phyloP scores from a whole-genome alignment of 2,329 filamentous ascomycete species.

The Plectosphaerella cucumerina region DNA sequence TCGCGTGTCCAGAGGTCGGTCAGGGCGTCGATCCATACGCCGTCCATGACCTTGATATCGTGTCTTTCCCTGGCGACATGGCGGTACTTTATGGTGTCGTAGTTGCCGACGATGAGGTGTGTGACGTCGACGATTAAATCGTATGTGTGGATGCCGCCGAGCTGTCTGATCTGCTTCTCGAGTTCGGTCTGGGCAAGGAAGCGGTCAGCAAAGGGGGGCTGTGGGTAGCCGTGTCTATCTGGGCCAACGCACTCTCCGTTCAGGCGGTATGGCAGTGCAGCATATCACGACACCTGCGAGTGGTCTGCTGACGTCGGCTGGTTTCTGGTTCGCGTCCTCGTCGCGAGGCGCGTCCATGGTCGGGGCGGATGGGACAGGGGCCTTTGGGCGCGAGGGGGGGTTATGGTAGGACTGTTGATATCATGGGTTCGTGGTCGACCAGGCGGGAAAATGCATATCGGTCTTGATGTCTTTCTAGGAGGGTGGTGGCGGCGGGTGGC shows the following conservation, averaged over 20 bases:
- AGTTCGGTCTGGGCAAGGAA: conserved; percentile 42
- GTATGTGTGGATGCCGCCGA: conserved; percentile 83
- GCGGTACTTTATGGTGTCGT: conserved; percentile 88
- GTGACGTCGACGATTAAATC: conserved; percentile 96
- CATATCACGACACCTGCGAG: no score
- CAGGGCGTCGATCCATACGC: conserved; percentile 81
- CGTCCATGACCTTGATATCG: conserved; percentile 78
- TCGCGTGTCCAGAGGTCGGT: conserved; percentile 77
- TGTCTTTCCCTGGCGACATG: conserved; percentile 88
- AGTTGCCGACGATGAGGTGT: conserved; percentile 86
- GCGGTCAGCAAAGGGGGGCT: background rate
- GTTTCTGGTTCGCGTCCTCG: no score
- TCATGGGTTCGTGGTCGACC: no score
- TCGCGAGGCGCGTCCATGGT: no score
- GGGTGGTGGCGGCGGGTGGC: no score
- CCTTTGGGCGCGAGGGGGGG: no score
- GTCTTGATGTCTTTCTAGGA: no score
- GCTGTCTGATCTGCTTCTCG: conserved; percentile 63
- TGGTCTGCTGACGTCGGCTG: no score
- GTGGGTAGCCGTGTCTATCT: background rate
- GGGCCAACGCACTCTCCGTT: background rate
- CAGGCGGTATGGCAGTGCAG: background rate
- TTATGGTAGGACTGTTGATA: no score
- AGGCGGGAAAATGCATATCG: no score
- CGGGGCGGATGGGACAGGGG: no score